Percentiles rank a stretch among this genome's conserved stretches.
These are phyloP conservation scores for Arabidopsis arenosa DNA, from an alignment of 345 rosid species.

Conservation along the genomic window DNA sequence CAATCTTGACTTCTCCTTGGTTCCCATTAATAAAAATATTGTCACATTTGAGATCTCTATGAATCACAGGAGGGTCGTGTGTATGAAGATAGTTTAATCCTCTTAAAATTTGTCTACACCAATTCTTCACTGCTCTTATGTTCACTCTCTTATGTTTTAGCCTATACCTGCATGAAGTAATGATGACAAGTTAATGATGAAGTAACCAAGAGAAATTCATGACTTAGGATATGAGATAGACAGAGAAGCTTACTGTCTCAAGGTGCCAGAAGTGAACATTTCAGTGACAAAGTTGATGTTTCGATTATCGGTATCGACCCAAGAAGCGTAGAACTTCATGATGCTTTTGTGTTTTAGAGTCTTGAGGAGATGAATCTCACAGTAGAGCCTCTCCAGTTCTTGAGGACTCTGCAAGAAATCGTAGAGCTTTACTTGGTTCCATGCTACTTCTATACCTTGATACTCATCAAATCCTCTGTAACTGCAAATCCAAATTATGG, in stretches of 20 bases:
- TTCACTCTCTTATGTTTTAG: slow-evolving; percentile 86
- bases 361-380: slow-evolving; percentile 95
- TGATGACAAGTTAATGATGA: background rate
- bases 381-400: slow-evolving; percentile 91
- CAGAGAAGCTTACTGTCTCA: slow-evolving; percentile 71
- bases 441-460: slow-evolving; percentile 94
- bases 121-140: slow-evolving; percentile 86
- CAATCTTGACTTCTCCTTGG: slow-evolving; percentile 97
- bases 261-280: slow-evolving; percentile 94
- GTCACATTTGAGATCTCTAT: slow-evolving; percentile 97
- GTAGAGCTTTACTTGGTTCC: slow-evolving; percentile 97
- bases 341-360: slow-evolving; percentile 87
- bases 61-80: slow-evolving; percentile 93
- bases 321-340: slow-evolving; percentile 89
- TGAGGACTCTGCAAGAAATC: slow-evolving; percentile 93
- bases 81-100: slow-evolving; percentile 86
- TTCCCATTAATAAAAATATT: slow-evolving; percentile 93
- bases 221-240: background rate
- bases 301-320: slow-evolving; percentile 84
- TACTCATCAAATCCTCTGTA: slow-evolving; percentile 95
- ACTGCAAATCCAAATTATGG: slow-evolving; percentile 48
- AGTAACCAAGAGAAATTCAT: background rate
- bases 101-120: slow-evolving; percentile 92
- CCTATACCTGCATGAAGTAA: slow-evolving; percentile 56
- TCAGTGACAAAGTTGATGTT: slow-evolving; percentile 95